A percentile compares a stretch with the other conserved stretches of the same genome.
phyloP scores from a whole-genome alignment of 345 rosid genomes.

The Excoecaria cochinchinensis region DNA sequence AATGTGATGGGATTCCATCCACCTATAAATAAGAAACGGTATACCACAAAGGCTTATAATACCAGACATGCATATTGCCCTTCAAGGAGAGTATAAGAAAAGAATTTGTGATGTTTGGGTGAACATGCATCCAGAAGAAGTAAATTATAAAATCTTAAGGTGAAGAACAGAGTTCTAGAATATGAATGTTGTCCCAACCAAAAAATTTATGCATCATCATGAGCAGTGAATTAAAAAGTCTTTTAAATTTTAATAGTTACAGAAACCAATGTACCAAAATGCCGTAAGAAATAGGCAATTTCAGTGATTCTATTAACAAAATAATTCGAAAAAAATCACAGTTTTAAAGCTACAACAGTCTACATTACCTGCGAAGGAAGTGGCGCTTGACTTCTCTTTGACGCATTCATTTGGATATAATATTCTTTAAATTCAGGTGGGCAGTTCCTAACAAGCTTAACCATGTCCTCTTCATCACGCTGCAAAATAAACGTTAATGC shows the following conservation, averaged over 20 bases:
- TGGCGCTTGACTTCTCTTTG: conserved; percentile 93
- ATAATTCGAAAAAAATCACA: not conserved
- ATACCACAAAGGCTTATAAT: not conserved
- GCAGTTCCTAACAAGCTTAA: conserved; percentile 72
- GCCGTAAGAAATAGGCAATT: not conserved
- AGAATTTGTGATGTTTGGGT: not conserved
- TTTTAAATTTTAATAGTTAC: no score
- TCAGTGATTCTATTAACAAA: not conserved
- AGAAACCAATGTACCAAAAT: not conserved
- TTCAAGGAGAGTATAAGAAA: not conserved
- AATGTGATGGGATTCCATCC: no score
- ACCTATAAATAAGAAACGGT: no score
- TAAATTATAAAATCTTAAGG: not conserved
- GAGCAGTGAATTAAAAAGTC: no score
- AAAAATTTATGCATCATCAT: not conserved
- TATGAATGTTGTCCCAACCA: not conserved
- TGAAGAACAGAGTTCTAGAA: conserved; percentile 5
- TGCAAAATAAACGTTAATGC: conserved; percentile 28
- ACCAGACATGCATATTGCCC: not conserved
- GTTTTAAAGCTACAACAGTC: conserved; percentile 1
- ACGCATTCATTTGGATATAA: conserved; percentile 90
- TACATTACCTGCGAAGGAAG: conserved; percentile 73
- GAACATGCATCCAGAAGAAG: not conserved
- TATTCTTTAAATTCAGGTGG: conserved; percentile 78
- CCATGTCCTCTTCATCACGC: conserved; percentile 92